Evolutionary conservation across 2,329 filamentous ascomycete species (phyloP).

Genomic region (Pseudogymnoascus sp.): DNA sequence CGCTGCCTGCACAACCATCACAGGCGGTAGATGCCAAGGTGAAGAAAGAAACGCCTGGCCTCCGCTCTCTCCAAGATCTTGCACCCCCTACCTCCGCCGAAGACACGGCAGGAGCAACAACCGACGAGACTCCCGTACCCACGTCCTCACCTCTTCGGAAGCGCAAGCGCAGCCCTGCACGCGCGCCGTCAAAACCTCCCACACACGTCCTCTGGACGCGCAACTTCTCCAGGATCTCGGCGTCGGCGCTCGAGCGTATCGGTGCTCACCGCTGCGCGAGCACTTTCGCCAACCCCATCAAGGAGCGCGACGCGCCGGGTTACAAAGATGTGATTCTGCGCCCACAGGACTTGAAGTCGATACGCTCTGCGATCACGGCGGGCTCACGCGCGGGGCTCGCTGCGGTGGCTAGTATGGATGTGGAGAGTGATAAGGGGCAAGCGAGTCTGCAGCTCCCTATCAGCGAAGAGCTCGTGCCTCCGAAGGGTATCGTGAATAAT

Average conservation of each 20-base stretch:
- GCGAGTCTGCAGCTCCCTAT: conserved; percentile 59
- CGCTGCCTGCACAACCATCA: neutral
- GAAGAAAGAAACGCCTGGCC: conserved; percentile 27
- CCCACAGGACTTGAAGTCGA: conserved; percentile 70
- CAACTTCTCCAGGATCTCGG: conserved; percentile 66
- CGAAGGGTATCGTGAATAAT: conserved; percentile 86
- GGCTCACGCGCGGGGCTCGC: conserved; percentile 60
- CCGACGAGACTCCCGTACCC: conserved; percentile 34
- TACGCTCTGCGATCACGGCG: conserved; percentile 67
- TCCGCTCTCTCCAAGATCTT: conserved; percentile 35
- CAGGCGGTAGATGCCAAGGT: conserved; percentile 27
- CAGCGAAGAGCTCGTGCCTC: conserved; percentile 71
- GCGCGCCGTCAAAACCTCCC: conserved; percentile 47
- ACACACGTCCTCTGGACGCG: conserved; percentile 69
- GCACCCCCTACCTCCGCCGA: conserved; percentile 21
- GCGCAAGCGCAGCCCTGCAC: conserved; percentile 45
- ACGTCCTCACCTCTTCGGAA: conserved; percentile 40
- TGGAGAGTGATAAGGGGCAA: conserved; percentile 46
- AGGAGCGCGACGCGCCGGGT: conserved; percentile 67
- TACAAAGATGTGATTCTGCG: conserved; percentile 68
- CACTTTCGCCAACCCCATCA: conserved; percentile 70
- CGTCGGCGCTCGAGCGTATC: conserved; percentile 68
- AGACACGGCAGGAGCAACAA: conserved; percentile 41
- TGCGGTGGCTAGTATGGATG: conserved; percentile 53
- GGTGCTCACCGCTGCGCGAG: conserved; percentile 70